Evolutionary conservation across 768 basidiomycete species (phyloP).

Genomic region (Lactarius akahatsu): DNA sequence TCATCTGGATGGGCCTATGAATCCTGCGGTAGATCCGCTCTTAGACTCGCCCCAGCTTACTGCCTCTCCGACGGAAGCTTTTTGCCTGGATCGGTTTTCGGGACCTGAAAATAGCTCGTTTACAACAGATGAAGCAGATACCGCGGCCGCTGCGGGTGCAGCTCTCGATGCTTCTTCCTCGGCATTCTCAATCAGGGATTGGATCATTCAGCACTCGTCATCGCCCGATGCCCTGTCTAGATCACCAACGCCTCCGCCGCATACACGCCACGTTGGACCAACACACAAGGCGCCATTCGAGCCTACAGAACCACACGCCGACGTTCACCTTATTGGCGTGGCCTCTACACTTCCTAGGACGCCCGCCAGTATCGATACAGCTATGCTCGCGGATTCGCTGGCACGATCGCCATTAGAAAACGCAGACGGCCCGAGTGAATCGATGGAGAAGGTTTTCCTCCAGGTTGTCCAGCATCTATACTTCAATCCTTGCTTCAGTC

Average conservation of each 20-base stretch:
- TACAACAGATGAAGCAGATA: not conserved
- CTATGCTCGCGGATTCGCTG: not conserved
- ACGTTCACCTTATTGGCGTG: not conserved
- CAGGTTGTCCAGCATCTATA: slow-evolving; percentile 13
- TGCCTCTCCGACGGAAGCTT: not conserved
- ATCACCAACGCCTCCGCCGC: not conserved
- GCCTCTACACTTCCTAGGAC: not conserved
- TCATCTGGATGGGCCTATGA: not conserved
- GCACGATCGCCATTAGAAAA: not conserved
- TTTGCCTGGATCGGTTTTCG: not conserved
- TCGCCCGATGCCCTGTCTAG: slow-evolving; percentile 13
- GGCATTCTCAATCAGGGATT: slow-evolving; percentile 24
- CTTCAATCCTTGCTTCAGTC: not conserved
- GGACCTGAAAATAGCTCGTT: not conserved
- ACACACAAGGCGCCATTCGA: not conserved
- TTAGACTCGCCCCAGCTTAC: slow-evolving; percentile 9
- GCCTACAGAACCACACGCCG: not conserved
- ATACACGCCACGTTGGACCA: not conserved
- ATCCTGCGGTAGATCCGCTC: not conserved
- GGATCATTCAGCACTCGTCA: slow-evolving; percentile 21
- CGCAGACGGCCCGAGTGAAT: not conserved
- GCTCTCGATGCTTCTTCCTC: slow-evolving; percentile 17
- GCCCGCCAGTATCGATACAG: slow-evolving; percentile 5
- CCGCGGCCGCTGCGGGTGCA: not conserved
- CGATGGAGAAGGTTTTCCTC: slow-evolving; percentile 1